Evolutionary conservation across 106 monocot genomes (phyloP), one percentile per base, ranked within the genome.

Genomic region (Platanthera zijinensis): DNA sequence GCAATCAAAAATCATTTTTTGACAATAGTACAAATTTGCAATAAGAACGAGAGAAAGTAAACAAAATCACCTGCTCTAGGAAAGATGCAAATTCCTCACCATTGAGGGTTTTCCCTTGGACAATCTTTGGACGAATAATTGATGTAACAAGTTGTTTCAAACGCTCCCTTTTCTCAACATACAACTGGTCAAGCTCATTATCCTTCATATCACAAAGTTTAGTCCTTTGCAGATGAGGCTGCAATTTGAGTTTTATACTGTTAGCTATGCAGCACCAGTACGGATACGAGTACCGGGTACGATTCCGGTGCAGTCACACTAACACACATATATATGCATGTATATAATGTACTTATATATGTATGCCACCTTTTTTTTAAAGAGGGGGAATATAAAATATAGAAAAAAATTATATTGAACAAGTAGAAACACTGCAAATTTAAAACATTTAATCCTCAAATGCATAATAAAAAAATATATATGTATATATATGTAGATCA

Each of bases 171-270:
- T 79, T 87, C 15, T 86, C 79, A 51, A 97, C 86, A 80, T 97
- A 97, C 45, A 57, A 21, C n/a, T 83, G 83, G 7, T 97, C 96
- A 61, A 97, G 89, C 66, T 97, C 96, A 77, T 63, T 80, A 77
- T 97, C 96, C 54, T 83, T 86, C 89, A 97, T 79, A 8, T 97
- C 96, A 82, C 96, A 97, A 64, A 97, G 87, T 75, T 89, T 97
- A 68, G 93, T 97, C 77, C 96, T 93, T 88, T 97, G 91, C 48
- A 97, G 87, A 83, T 97, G 96, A 80, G 96, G 96, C 96, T 97
- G 89, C 50, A 52, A 92, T 47, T 82, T 48, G 70, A 46, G 17
- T 70, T 48, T 2, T 15, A 6, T 48, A 70, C 17, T 70, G 15
- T 70, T 48, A 70, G 48, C n/a, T 15, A 70, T 10, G 32, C 47